These are phyloP conservation scores for Brassica cretica DNA, from an alignment of 345 rosid species.

Conservation along the genomic window DNA sequence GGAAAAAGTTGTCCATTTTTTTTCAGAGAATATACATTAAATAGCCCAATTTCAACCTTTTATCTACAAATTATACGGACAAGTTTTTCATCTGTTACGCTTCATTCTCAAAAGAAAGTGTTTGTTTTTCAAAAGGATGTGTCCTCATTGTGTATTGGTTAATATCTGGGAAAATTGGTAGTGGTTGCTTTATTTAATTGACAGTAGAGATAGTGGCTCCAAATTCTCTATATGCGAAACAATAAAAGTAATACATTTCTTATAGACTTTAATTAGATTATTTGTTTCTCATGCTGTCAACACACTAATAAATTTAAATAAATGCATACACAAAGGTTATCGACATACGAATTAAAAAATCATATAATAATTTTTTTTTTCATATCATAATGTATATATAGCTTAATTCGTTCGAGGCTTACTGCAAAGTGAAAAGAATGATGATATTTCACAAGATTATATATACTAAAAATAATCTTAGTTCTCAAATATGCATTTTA, in stretches of 20 bases:
- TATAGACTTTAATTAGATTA: neutral
- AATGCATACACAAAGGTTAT: neutral
- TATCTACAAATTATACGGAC: neutral
- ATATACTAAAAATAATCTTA: neutral
- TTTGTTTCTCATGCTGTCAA: neutral
- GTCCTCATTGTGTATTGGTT: neutral
- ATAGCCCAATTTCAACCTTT: neutral
- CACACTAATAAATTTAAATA: neutral
- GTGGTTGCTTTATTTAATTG: constrained; percentile 12
- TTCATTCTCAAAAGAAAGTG: neutral
- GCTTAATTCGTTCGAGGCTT: constrained; percentile 1
- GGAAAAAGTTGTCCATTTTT: neutral
- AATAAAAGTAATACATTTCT: neutral
- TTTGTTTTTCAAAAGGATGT: neutral
- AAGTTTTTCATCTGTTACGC: neutral
- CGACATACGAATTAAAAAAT: neutral
- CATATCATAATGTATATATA: neutral
- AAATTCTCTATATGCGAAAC: neutral
- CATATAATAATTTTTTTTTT: too few relatives aligned
- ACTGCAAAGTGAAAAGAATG: neutral
- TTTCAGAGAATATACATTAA: neutral
- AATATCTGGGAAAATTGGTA: neutral
- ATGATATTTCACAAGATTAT: neutral
- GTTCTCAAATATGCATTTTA: neutral
- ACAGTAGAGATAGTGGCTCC: neutral